phyloP scores from a whole-genome alignment of 1,284 basidiomycete genomes.

The Cryptococcus sp. region DNA sequence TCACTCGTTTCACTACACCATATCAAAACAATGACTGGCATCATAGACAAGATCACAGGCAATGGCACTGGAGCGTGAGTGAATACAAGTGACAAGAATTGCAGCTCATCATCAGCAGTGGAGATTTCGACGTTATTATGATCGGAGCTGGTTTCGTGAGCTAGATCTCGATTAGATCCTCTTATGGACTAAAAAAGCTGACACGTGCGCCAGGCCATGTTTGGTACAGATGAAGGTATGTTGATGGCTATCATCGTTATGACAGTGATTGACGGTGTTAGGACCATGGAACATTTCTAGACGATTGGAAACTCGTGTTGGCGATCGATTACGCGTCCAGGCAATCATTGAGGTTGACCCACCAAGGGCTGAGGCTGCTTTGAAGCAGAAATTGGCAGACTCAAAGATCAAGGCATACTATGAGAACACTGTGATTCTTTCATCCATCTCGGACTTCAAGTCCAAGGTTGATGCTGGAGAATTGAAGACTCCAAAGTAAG shows the following conservation, averaged over 20 bases:
- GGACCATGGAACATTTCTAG: conserved; percentile 42
- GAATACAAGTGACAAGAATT: neutral
- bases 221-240: conserved; percentile 41
- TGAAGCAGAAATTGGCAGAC: conserved; percentile 74
- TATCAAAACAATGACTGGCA: no score
- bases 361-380: conserved; percentile 69
- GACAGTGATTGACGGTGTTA: conserved; percentile 2
- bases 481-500: conserved; percentile 50
- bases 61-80: neutral
- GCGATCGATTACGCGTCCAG: conserved; percentile 84
- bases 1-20: no score
- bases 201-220: conserved; percentile 34
- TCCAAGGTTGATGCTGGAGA: conserved; percentile 52
- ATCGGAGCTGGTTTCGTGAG: conserved; percentile 40
- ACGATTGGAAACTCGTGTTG: conserved; percentile 61
- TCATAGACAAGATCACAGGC: no score
- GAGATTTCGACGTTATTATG: conserved; percentile 27
- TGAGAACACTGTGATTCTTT: conserved; percentile 76
- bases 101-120: neutral
- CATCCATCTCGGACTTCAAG: conserved; percentile 64
- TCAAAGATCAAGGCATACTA: conserved; percentile 86
- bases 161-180: neutral
- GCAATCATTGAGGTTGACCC: conserved; percentile 85
- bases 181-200: neutral
- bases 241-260: neutral